Base-by-base conservation (phyloP, 139 green algal genomes). In the Edaphochlamys debaryana region DNA sequence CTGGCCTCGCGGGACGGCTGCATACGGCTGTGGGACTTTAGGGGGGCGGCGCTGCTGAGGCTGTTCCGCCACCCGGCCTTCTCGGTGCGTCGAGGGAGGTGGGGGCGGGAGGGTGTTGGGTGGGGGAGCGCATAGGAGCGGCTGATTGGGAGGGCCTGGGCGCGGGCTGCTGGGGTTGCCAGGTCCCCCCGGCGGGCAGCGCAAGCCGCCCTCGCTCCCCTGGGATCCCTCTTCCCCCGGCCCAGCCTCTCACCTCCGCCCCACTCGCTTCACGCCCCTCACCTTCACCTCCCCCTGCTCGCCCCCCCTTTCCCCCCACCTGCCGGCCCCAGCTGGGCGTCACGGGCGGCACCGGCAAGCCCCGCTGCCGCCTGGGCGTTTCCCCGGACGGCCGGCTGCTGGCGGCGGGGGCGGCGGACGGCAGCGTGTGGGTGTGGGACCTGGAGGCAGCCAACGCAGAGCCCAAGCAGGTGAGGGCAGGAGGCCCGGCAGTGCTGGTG, bases 21-120 rank as follows among this genome's bases (percentile, higher is more conserved):
- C 20, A 2, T 93, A 2, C 68, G 79, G 25, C 45, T 91, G 60
- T 93, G 85, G 87, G 90, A 93, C 83, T 88, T 91, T 79, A 75
- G 90, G 17, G 76, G 62, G 3, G 66, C 79, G 1, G 30, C 40
- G 11, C 41, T 30, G 1, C 23, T 67, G 58, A 54, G 48, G 1
- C 27, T 52, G n/a, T 34, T 84, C 13, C 23, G 72, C 32, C 81
- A 85, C 32, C 76, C 81, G 8, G 41, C 34, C 30, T 90, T 90
- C 76, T 56, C 64, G 62, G 86, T 90, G 50, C 7, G 78, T 7
- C 25, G 30, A 3, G 30, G 30, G 30, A 0, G 8, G 42, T 9
- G 41, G 40, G 4, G 8, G n/a, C n/a, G 67, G 27, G 34, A 8
- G 23, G 66, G 6, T 20, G 66, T 48, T 63, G 60, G 60, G 29